phyloP scores from a whole-genome alignment of 2,329 filamentous ascomycete species.

The Ceratocystis harringtonii region DNA sequence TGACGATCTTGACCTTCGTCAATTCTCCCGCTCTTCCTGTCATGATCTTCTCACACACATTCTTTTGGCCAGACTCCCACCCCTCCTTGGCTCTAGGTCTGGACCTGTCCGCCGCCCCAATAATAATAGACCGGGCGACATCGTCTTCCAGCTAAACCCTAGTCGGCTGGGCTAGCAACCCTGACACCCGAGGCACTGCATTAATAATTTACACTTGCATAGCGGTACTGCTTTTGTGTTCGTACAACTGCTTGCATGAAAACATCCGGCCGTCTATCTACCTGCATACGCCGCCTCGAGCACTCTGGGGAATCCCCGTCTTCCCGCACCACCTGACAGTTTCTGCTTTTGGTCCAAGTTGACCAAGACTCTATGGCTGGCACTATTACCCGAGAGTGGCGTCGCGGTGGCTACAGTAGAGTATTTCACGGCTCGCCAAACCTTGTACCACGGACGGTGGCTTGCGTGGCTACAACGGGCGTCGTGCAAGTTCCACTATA shows the following conservation, averaged over 20 bases:
- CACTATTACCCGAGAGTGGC: conserved; percentile 2
- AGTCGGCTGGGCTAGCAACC: background rate
- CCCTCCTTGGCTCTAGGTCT: background rate
- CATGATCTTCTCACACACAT: background rate
- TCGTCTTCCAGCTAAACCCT: background rate
- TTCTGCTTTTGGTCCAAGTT: background rate
- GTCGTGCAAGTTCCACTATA: conserved; percentile 1
- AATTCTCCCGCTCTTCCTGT: background rate
- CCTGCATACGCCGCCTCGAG: background rate
- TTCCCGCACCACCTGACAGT: conserved; percentile 3
- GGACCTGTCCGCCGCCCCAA: background rate
- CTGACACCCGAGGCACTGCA: conserved; percentile 4
- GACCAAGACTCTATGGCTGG: background rate
- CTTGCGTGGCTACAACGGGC: no score
- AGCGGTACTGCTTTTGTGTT: conserved; percentile 9
- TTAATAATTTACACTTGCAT: conserved; percentile 10
- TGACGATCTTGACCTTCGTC: background rate
- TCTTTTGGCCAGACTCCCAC: background rate
- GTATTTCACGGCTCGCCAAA: conserved; percentile 3
- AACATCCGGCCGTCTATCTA: background rate
- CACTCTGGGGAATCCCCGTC: background rate
- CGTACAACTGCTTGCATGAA: conserved; percentile 7
- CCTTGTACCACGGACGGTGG: no score
- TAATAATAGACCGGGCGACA: background rate
- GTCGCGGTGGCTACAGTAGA: background rate